phyloP scores from a whole-genome alignment of 495 filamentous ascomycete genomes.

The Usnea hakonensis region DNA sequence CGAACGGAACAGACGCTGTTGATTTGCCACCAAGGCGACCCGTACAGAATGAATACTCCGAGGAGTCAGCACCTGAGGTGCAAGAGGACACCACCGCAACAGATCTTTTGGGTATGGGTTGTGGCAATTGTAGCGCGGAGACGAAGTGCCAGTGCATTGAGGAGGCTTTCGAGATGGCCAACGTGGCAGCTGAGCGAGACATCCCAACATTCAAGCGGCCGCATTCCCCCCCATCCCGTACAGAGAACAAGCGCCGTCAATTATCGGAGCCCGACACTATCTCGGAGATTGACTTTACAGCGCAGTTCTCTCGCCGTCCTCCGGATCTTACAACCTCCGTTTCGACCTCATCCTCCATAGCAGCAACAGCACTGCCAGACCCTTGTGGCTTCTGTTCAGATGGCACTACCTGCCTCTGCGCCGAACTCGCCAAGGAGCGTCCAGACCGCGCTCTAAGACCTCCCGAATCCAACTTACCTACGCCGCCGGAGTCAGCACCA shows the following conservation, averaged over 20 bases:
- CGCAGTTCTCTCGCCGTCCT: slow-evolving; percentile 46
- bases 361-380: slow-evolving; percentile 39
- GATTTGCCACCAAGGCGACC: slow-evolving; percentile 19
- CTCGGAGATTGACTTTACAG: slow-evolving; percentile 68
- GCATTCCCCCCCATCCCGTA: slow-evolving; percentile 27
- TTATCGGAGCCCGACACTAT: slow-evolving; percentile 40
- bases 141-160: slow-evolving; percentile 65
- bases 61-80: not conserved
- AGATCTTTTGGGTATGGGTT: slow-evolving; percentile 44
- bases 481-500: slow-evolving; percentile 23
- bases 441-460: slow-evolving; percentile 43
- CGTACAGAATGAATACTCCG: slow-evolving; percentile 1
- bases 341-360: slow-evolving; percentile 30
- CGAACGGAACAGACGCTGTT: slow-evolving; percentile 28
- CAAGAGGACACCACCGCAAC: not conserved
- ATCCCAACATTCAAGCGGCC: slow-evolving; percentile 28
- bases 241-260: slow-evolving; percentile 30
- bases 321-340: slow-evolving; percentile 26
- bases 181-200: slow-evolving; percentile 9
- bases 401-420: slow-evolving; percentile 77
- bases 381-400: slow-evolving; percentile 85
- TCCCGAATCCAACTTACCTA: slow-evolving; percentile 55
- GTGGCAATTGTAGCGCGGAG: slow-evolving; percentile 53
- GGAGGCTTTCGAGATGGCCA: slow-evolving; percentile 42
- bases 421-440: slow-evolving; percentile 53